Base-by-base conservation (phyloP, 2,329 filamentous ascomycete genomes). In the Chaetomiaceae sp. region DNA sequence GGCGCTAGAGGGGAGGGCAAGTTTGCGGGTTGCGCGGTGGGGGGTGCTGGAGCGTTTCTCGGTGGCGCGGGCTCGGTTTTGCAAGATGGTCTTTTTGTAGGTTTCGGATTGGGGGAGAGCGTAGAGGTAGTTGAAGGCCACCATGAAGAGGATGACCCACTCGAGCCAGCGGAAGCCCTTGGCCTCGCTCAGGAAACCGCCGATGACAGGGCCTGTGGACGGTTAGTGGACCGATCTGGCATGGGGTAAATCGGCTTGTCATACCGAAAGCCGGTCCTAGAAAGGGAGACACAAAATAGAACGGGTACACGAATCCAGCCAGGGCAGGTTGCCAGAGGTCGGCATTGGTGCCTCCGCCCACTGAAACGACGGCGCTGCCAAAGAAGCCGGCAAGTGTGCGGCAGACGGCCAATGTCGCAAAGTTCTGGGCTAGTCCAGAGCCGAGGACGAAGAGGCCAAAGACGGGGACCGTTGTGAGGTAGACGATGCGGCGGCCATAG, bases 41-140 rank as follows among this genome's bases (percentile, higher is more conserved):
- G 27, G 17, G 4, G 19, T n/a, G 7, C 15, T 38, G 35, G 34
- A 22, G 14, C 17, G 18, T 18, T 39, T 22, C 10, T 43, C 39
- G 20, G n/a, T n/a, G n/a, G 35, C 19, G 2, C 22, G 45, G 7
- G 7, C 27, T 12, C 46, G 46, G 32, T 38, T 43, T 17, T 39
- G 44, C 3, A 72, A 56, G 20, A 72, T 67, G 43, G 66, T 61
- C 42, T 66, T 66, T 48, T 71, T 69, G 60, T 70, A 69, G 0
- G 69, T 72, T 52, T 73, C 69, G 22, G 63, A 59, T 64, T 68
- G 71, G 14, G 65, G 64, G 0, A 71, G 38, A 9, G 63, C 55
- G 7, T 58, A 47, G 15, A 68, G n/a, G 37, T 62, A 65, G 1
- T 64, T 61, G 6, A 61, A 59, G 2, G 68, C 49, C 0, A 63